Percentiles rank a stretch among this genome's conserved stretches.
phyloP scores from a whole-genome alignment of 2,329 filamentous ascomycete species.

The Aspergillus hiratsukae region DNA sequence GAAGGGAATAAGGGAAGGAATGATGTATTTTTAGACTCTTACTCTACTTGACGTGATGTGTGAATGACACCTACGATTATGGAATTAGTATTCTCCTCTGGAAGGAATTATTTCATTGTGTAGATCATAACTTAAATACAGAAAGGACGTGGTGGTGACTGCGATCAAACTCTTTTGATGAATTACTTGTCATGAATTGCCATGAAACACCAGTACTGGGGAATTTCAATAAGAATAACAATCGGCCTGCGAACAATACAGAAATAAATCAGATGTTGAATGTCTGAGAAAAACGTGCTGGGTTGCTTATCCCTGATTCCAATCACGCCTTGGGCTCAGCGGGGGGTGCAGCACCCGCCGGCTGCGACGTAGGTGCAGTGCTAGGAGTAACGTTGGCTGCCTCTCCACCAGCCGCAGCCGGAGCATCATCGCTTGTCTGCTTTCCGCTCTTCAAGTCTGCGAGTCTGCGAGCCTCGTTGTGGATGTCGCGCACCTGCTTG shows the following conservation, averaged over 20 bases:
- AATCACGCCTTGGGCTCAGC: slow-evolving; percentile 27
- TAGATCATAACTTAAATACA: neutral
- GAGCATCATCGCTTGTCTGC: slow-evolving; percentile 18
- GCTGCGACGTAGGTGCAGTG: slow-evolving; percentile 18
- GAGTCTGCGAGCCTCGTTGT: slow-evolving; percentile 81
- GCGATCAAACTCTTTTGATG: neutral
- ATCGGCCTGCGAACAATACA: neutral
- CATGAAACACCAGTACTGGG: neutral
- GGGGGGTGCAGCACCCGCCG: slow-evolving; percentile 20
- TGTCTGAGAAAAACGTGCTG: too few relatives aligned
- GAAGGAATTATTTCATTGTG: too few relatives aligned
- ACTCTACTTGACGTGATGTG: neutral
- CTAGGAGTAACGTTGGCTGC: slow-evolving; percentile 16
- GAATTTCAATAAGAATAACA: too few relatives aligned
- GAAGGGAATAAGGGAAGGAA: neutral
- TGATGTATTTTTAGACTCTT: neutral
- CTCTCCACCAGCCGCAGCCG: slow-evolving; percentile 10
- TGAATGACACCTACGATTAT: neutral
- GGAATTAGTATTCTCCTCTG: neutral
- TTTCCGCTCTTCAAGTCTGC: slow-evolving; percentile 74
- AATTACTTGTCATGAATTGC: neutral
- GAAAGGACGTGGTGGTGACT: neutral
- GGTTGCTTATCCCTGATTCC: neutral
- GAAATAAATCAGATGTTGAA: neutral
- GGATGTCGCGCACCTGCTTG: slow-evolving; percentile 91